Evolutionary conservation across 306 rosid species (phyloP), one percentile per base, ranked within the genome.

Genomic region (Astragalus membranaceus): DNA sequence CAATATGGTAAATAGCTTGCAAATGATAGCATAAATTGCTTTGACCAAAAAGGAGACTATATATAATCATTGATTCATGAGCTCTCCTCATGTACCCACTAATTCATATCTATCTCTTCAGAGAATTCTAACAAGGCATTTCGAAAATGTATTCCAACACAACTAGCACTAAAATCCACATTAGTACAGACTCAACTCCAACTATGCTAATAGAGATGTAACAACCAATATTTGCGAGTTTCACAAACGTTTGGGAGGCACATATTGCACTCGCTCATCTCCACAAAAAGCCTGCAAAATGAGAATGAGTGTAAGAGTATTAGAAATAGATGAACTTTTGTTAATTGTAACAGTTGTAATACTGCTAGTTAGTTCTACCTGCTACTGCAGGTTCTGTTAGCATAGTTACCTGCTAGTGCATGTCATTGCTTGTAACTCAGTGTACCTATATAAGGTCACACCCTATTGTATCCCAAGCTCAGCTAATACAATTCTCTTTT

Each of bases 261-360:
- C 74, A 69, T 93, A 93, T 17, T 80, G 96, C 88, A 90, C 88
- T 10, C 81, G 88, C 79, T 82, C 88, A 10, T 90, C 96, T 52
- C 75, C 87, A 33, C 97, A 93, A 73, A 90, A 33, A 67, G 75
- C 78, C 98, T 90, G 89, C 84, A 84, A 84, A 73, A 73, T 62
- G 30, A 12, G 51, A 2, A 17, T 26, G 43, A 42, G 29, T n/a
- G n/a, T n/a, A n/a, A n/a, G n/a, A n/a, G n/a, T n/a, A n/a, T n/a
- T n/a, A n/a, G n/a, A n/a, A n/a, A n/a, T n/a, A n/a, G n/a, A n/a
- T n/a, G n/a, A n/a, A n/a, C n/a, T n/a, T n/a, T n/a, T n/a, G n/a
- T n/a, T n/a, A n/a, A n/a, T n/a, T n/a, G n/a, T n/a, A n/a, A n/a
- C n/a, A n/a, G n/a, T n/a, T n/a, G n/a, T n/a, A n/a, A n/a, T n/a